Evolutionary conservation across 768 basidiomycete genomes (phyloP).

Genomic region (Candolleomyces efflorescens): DNA sequence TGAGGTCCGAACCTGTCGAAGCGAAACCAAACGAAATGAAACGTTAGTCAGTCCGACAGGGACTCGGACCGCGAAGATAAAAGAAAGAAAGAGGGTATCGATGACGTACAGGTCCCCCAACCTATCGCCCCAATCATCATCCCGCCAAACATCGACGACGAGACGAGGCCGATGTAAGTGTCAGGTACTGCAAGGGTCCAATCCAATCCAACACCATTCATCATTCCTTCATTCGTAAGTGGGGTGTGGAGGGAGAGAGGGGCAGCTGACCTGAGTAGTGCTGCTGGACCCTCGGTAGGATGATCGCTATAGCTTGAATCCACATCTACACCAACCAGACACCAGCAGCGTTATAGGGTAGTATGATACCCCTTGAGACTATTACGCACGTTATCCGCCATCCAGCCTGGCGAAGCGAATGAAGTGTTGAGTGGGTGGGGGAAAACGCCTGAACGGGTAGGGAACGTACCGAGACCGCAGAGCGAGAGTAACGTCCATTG

Average conservation of each 20-base stretch:
- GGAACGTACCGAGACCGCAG: constrained; percentile 79
- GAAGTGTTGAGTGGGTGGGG: too few relatives aligned
- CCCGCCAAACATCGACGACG: constrained; percentile 88
- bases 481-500: constrained; percentile 80
- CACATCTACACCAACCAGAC: constrained; percentile 61
- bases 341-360: constrained; percentile 12
- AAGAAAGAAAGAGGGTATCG: background rate
- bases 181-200: constrained; percentile 53
- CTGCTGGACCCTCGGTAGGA: constrained; percentile 92
- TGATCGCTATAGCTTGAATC: constrained; percentile 88
- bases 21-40: too few relatives aligned
- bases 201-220: background rate
- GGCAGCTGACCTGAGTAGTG: constrained; percentile 68
- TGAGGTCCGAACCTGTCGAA: constrained; percentile 68
- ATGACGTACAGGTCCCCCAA: constrained; percentile 79
- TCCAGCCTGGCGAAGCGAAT: constrained; percentile 58
- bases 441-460: too few relatives aligned
- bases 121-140: constrained; percentile 96
- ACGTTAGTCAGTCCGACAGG: background rate
- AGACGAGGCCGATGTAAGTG: constrained; percentile 72
- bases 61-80: too few relatives aligned
- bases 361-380: constrained; percentile 6
- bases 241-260: background rate
- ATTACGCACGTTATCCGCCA: constrained; percentile 79
- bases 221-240: background rate